These are phyloP conservation scores for Nematocida homosporus DNA, from an alignment of 371 early-diverging fungal genomes.

Conservation along the genomic window DNA sequence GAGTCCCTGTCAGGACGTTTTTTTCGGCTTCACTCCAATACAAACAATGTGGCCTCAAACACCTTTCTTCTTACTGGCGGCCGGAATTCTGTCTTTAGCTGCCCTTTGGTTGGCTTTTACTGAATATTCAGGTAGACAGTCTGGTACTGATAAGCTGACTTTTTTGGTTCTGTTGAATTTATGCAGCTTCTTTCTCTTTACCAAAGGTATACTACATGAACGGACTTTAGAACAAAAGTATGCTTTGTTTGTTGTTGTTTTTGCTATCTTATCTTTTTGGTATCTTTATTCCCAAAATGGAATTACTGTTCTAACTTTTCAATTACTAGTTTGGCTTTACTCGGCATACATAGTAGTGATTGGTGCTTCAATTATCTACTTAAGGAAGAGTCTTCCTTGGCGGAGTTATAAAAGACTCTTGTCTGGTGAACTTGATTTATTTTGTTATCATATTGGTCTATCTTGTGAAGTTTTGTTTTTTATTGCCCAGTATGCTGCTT, in stretches of 20 bases:
- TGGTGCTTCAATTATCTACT: background rate
- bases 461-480: constrained; percentile 8
- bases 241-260: constrained; percentile 21
- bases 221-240: constrained; percentile 29
- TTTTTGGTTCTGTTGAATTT: constrained; percentile 22
- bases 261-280: background rate
- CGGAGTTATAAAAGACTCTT: constrained; percentile 18
- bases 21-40: constrained; percentile 22
- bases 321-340: background rate
- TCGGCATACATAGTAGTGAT: background rate
- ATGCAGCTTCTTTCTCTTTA: constrained; percentile 42
- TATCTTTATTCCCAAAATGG: background rate
- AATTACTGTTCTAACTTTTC: background rate
- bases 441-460: constrained; percentile 29
- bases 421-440: constrained; percentile 28
- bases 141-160: too few species aligned
- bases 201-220: constrained; percentile 24
- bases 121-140: too few species aligned
- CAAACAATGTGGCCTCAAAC: too few species aligned
- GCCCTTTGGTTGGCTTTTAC: too few species aligned
- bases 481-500: constrained; percentile 15
- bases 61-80: too few species aligned
- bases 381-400: background rate
- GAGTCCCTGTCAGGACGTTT: constrained; percentile 61
- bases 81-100: too few species aligned